Percentiles rank a stretch among this genome's conserved stretches.
These are phyloP conservation scores for Thozetella sp. DNA, from an alignment of 495 filamentous ascomycete species.

Conservation along the genomic window DNA sequence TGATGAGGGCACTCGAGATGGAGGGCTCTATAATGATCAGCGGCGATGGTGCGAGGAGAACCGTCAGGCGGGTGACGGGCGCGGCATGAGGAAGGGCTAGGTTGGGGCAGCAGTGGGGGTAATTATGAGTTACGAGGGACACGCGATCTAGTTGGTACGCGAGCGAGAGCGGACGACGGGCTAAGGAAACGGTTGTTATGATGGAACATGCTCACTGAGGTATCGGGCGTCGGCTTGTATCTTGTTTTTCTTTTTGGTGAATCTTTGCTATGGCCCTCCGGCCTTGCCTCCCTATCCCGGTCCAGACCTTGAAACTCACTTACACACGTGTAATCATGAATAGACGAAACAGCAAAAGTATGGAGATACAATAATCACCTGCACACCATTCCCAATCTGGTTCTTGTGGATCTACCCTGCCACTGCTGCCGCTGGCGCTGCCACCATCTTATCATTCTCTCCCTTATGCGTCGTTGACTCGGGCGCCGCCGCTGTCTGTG, in stretches of 20 bases:
- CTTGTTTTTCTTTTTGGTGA: background rate
- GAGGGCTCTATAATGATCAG: slow-evolving; percentile 81
- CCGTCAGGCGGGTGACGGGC: slow-evolving; percentile 72
- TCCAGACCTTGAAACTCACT: background rate
- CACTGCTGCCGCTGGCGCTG: background rate
- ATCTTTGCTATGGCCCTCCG: background rate
- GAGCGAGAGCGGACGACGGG: background rate
- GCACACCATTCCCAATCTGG: background rate
- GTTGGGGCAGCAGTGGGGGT: background rate
- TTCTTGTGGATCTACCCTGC: background rate
- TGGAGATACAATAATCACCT: background rate
- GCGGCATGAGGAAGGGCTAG: slow-evolving; percentile 24
- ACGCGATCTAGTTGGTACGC: background rate
- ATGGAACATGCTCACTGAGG: background rate
- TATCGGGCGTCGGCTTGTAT: background rate
- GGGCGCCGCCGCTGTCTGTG: background rate
- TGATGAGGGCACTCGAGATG: slow-evolving; percentile 75
- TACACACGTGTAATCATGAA: slow-evolving; percentile 3
- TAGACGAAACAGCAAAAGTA: background rate
- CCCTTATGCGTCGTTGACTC: background rate
- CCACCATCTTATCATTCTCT: background rate
- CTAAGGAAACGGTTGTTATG: background rate
- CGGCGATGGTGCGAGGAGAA: slow-evolving; percentile 84
- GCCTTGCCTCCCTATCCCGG: background rate
- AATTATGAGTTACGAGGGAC: background rate